Percentiles rank a stretch among this genome's conserved stretches.
phyloP scores from a whole-genome alignment of 164 flowering plant genomes.

The Amborella trichopoda region DNA sequence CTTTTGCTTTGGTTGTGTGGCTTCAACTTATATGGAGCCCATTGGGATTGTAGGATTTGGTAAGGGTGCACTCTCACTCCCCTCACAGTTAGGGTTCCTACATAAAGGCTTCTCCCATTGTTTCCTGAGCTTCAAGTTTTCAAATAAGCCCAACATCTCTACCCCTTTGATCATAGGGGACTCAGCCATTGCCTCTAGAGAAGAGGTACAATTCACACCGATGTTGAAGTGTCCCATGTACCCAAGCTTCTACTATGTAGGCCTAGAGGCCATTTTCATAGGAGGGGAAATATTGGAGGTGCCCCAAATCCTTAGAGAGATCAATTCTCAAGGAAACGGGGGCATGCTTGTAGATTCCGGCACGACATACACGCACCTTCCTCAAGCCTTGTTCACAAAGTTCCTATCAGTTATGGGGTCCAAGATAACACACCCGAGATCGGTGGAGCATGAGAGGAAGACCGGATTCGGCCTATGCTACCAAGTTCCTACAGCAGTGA shows the following conservation, averaged over 20 bases:
- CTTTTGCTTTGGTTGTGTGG: slow-evolving; percentile 62
- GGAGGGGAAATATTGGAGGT: slow-evolving; percentile 15
- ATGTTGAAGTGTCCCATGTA: slow-evolving; percentile 43
- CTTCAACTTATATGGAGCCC: slow-evolving; percentile 54
- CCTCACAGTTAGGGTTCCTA: slow-evolving; percentile 65
- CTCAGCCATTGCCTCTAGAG: slow-evolving; percentile 38
- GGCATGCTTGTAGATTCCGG: slow-evolving; percentile 74
- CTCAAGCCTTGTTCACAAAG: slow-evolving; percentile 37
- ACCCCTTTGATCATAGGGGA: slow-evolving; percentile 61
- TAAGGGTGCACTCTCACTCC: slow-evolving; percentile 50
- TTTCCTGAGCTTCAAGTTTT: slow-evolving; percentile 56
- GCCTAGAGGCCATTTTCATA: slow-evolving; percentile 37
- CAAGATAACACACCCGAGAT: slow-evolving; percentile 26
- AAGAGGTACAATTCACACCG: slow-evolving; percentile 45
- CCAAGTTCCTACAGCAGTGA: slow-evolving; percentile 23
- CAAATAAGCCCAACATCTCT: slow-evolving; percentile 56
- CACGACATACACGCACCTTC: slow-evolving; percentile 66
- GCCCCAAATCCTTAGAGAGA: slow-evolving; percentile 30
- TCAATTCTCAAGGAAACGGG: slow-evolving; percentile 57
- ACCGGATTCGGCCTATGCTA: slow-evolving; percentile 63
- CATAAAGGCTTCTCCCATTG: slow-evolving; percentile 69
- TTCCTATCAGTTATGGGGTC: slow-evolving; percentile 25
- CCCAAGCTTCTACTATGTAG: slow-evolving; percentile 53
- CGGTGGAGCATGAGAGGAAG: slow-evolving; percentile 22
- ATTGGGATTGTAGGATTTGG: slow-evolving; percentile 74